Conservation (phyloP, 1,284 basidiomycete species). For the Filobasidium uniguttulatum region DNA sequence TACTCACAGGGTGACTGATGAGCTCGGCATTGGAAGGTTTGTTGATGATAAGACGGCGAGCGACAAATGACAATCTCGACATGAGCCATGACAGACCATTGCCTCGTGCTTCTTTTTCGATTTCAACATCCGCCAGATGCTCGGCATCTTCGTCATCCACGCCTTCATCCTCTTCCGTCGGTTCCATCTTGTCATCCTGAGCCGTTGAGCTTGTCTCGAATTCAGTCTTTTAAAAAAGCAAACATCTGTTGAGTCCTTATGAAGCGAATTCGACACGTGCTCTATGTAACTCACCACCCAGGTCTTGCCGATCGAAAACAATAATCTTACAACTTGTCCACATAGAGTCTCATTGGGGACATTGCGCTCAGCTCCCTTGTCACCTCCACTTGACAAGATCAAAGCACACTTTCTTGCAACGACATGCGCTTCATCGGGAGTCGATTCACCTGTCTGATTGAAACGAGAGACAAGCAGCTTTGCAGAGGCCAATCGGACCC, state of each 20-base stretch:
- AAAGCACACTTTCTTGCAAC: conserved; percentile 62
- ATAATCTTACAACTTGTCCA: conserved; percentile 82
- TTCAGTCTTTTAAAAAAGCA: no score
- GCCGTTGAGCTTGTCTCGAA: no score
- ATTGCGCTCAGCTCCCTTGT: conserved; percentile 23
- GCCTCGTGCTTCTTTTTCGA: conserved; percentile 14
- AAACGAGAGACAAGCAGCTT: conserved; percentile 45
- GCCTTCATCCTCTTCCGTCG: conserved; percentile 1
- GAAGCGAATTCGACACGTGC: no score
- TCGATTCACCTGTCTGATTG: conserved; percentile 12
- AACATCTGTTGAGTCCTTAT: no score
- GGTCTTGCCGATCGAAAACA: conserved; percentile 79
- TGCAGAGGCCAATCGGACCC: conserved; percentile 75
- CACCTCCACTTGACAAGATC: conserved; percentile 65
- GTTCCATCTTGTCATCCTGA: conserved; percentile 14
- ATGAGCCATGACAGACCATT: conserved; percentile 82
- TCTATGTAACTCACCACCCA: conserved; percentile 47
- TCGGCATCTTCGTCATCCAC: conserved; percentile 20
- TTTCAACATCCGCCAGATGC: conserved; percentile 25
- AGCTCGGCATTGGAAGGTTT: conserved; percentile 25
- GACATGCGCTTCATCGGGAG: conserved; percentile 46
- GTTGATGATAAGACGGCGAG: conserved; percentile 40
- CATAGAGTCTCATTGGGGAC: conserved; percentile 58
- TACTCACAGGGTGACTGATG: neutral
- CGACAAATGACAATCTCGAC: conserved; percentile 81